phyloP scores from a whole-genome alignment of 2,329 filamentous ascomycete genomes.

The Colletotrichum gigasporum region DNA sequence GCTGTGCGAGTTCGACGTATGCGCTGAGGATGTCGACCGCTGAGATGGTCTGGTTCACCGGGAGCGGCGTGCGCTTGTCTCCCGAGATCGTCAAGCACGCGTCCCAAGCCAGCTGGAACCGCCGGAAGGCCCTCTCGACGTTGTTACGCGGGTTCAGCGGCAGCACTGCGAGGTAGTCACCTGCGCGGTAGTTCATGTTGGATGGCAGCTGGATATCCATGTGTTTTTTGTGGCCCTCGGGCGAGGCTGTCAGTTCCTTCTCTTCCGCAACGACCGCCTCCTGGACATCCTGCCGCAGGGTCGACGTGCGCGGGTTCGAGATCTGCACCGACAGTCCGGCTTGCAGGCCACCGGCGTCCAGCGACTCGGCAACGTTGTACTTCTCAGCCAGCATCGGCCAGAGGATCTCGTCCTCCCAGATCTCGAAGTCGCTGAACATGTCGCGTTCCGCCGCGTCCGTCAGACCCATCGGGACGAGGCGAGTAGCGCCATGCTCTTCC shows the following conservation, averaged over 20 bases:
- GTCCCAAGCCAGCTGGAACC: constrained; percentile 76
- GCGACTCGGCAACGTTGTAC: constrained; percentile 56
- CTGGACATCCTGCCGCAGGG: constrained; percentile 68
- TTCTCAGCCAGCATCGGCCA: constrained; percentile 60
- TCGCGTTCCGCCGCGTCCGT: constrained; percentile 71
- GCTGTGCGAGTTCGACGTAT: constrained; percentile 78
- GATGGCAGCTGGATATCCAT: constrained; percentile 75
- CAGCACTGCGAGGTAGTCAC: constrained; percentile 80
- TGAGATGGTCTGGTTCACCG: constrained; percentile 65
- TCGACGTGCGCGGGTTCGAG: constrained; percentile 62
- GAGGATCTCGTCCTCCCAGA: constrained; percentile 69
- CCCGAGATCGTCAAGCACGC: constrained; percentile 69
- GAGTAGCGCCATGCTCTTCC: constrained; percentile 42
- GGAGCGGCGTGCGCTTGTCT: constrained; percentile 61
- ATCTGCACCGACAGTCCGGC: constrained; percentile 57
- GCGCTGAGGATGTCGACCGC: constrained; percentile 72
- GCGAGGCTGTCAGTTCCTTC: constrained; percentile 56
- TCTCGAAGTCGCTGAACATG: constrained; percentile 74
- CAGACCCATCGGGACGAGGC: constrained; percentile 57
- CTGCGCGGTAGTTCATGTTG: constrained; percentile 72
- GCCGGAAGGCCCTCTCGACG: constrained; percentile 70
- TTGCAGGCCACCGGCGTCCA: constrained; percentile 19
- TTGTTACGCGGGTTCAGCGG: constrained; percentile 73
- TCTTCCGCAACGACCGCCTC: constrained; percentile 66
- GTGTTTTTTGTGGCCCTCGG: constrained; percentile 67